Conservation (phyloP, 163 green algal species). For the Trebouxia gelatinosa region DNA sequence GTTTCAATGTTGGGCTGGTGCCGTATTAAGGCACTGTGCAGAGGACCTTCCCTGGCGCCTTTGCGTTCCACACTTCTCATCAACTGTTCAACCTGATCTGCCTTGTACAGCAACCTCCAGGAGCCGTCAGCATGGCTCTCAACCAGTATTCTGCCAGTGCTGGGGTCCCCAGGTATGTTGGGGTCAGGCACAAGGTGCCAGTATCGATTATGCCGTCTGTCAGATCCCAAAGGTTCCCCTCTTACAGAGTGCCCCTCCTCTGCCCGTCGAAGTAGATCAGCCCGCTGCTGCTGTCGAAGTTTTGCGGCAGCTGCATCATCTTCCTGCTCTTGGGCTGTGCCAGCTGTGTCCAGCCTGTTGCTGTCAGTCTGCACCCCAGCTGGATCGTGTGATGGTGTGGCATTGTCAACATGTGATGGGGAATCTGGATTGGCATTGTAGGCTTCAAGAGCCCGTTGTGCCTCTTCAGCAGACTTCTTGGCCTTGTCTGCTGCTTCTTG, state of each 20-base stretch:
- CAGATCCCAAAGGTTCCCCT: conserved; percentile 72
- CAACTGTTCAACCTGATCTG: conserved; percentile 53
- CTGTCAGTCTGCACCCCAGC: conserved; percentile 14
- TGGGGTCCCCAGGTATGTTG: conserved; percentile 10
- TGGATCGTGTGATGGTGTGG: neutral
- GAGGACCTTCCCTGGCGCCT: conserved; percentile 55
- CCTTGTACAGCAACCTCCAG: conserved; percentile 28
- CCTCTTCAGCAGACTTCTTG: conserved; percentile 33
- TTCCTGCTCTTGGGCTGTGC: neutral
- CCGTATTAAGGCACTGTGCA: conserved; percentile 54
- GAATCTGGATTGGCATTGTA: conserved; percentile 26
- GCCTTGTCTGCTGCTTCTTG: conserved; percentile 36
- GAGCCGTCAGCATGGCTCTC: conserved; percentile 39
- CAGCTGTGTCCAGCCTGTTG: neutral
- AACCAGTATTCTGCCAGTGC: conserved; percentile 45
- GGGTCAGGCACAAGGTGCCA: conserved; percentile 21
- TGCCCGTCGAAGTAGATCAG: conserved; percentile 40
- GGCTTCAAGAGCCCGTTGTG: conserved; percentile 20
- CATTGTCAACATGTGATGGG: neutral
- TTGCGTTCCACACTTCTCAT: conserved; percentile 54
- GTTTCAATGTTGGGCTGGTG: conserved; percentile 36
- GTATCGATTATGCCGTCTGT: conserved; percentile 75
- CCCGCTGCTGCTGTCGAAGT: conserved; percentile 28
- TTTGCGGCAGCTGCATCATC: conserved; percentile 27
- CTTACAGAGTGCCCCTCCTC: conserved; percentile 71